phyloP scores from a whole-genome alignment of 805 yeast species.

The Vanderwaltozyma yarrowii region DNA sequence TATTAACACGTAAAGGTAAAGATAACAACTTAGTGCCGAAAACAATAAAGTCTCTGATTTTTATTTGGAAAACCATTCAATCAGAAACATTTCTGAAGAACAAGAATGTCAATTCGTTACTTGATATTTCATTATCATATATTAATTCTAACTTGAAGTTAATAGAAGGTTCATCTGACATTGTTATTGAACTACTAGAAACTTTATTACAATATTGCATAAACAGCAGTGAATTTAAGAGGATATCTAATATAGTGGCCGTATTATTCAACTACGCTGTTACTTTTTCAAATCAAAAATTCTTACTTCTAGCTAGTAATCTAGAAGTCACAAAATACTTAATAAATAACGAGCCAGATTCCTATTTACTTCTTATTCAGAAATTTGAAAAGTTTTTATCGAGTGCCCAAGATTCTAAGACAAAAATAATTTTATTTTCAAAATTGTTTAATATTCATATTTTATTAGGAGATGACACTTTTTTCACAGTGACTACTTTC shows the following conservation, averaged over 20 bases:
- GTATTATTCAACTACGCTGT: conserved; percentile 22
- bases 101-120: conserved; percentile 3
- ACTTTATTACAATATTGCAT: conserved; percentile 12
- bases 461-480: conserved; percentile 2
- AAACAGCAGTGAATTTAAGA: conserved; percentile 6
- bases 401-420: conserved; percentile 4
- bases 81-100: conserved; percentile 3
- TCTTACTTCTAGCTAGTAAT: conserved; percentile 8
- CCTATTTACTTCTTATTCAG: conserved; percentile 1
- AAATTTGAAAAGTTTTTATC: conserved; percentile 18
- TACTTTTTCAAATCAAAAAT: conserved; percentile 6
- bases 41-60: conserved; percentile 1
- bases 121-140: conserved; percentile 16
- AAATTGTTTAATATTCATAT: conserved; percentile 15
- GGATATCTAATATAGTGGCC: conserved; percentile 20
- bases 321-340: conserved; percentile 8
- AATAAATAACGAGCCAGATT: conserved; percentile 1
- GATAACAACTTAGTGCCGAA: neutral
- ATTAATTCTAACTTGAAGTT: conserved; percentile 10
- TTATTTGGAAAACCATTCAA: conserved; percentile 8
- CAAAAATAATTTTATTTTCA: conserved; percentile 11
- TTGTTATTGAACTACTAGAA: conserved; percentile 3
- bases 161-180: neutral
- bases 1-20: neutral
- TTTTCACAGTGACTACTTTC: conserved; percentile 9